These are phyloP conservation scores for Epichloe brachyelytri DNA, from an alignment of 2,329 filamentous ascomycete species.

Conservation along the genomic window DNA sequence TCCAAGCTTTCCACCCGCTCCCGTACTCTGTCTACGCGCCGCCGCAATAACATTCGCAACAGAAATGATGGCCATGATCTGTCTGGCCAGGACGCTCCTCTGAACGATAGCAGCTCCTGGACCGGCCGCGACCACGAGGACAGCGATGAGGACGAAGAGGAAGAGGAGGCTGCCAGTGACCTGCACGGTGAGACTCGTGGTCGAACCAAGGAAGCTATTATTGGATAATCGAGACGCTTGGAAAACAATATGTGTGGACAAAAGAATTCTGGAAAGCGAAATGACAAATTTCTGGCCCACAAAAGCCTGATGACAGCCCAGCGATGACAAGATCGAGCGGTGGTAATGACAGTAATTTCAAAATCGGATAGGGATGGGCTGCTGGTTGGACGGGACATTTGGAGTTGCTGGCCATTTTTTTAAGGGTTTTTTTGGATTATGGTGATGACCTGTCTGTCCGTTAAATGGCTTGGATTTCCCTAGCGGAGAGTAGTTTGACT, in stretches of 20 bases:
- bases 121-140: slow-evolving; percentile 56
- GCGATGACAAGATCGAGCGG: neutral
- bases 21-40: slow-evolving; percentile 75
- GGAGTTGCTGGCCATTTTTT: slow-evolving; percentile 13
- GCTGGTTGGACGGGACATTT: slow-evolving; percentile 10
- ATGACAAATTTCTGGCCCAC: neutral
- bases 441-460: neutral
- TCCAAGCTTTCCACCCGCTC: slow-evolving; percentile 79
- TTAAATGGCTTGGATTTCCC: slow-evolving; percentile 12
- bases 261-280: neutral
- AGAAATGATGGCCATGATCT: slow-evolving; percentile 65
- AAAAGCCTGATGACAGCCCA: neutral
- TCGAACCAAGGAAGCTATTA: slow-evolving; percentile 39
- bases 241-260: neutral
- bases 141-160: slow-evolving; percentile 50
- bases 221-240: slow-evolving; percentile 21
- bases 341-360: slow-evolving; percentile 6
- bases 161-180: slow-evolving; percentile 41
- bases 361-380: neutral
- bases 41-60: slow-evolving; percentile 56
- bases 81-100: slow-evolving; percentile 65
- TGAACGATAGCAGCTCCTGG: slow-evolving; percentile 76
- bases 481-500: slow-evolving; percentile 11
- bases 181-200: slow-evolving; percentile 45
- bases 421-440: neutral